Evolutionary conservation across 345 rosid species (phyloP), one percentile per base, ranked within the genome.

Genomic region (Arabis alpina): DNA sequence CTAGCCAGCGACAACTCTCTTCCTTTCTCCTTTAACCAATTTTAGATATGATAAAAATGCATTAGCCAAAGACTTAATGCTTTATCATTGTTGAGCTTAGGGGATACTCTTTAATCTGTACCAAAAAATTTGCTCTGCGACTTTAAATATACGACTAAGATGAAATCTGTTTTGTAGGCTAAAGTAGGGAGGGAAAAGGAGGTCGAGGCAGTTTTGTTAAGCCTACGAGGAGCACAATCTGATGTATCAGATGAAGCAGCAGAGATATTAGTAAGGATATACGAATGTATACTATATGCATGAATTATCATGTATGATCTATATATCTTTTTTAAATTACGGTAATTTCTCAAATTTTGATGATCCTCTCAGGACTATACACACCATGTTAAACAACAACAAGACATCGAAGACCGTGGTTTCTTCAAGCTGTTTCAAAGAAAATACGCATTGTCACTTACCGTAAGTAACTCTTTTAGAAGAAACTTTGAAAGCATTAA

Each of bases 181-280:
- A 63, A 68, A 70, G 75, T 68, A 19, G 79, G 78, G 24, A 75
- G 69, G 11, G 73, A 48, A 45, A 45, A 11, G 4, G 79, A 76
- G 28, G 74, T 55, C 5, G 52, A 62, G 49, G 54, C 48, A 2
- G 75, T 56, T 61, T 70, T 76, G 43, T 41, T 68, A 49, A 49
- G 70, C 14, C 32, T 76, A 2, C 32, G 79, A 47, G 75, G 79
- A 55, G 41, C 25, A 41, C 56, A 42, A 19, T 50, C 66, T 8
- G 71, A 76, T 54, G 19, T 76, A 53, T 55, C 79, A 28, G 66
- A 69, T 48, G 79, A 76, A 69, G 61, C 75, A 48, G 16, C 43
- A 14, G 75, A 76, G 66, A 76, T 76, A 45, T 43, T 76, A 63
- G 79, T 76, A 55, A 69, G 32, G 2, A 54, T 23, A 2, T 53